phyloP scores from a whole-genome alignment of 768 basidiomycete genomes.

The Clitopilus hobsonii region DNA sequence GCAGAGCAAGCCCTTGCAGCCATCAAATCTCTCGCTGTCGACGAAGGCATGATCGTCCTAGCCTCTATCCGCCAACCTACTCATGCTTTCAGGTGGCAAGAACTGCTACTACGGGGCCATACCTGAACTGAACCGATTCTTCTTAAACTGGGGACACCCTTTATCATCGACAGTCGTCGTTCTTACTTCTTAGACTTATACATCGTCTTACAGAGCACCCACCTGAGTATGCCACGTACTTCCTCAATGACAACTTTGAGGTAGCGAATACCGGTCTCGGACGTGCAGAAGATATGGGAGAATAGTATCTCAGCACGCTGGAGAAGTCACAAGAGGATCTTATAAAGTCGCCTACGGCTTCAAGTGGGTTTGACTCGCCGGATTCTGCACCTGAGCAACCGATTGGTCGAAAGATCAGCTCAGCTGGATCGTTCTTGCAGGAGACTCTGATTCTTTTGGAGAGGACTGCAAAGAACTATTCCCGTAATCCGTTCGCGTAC shows the following conservation, averaged over 20 bases:
- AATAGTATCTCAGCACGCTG: slow-evolving; percentile 27
- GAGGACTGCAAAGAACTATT: not conserved
- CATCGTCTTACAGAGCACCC: slow-evolving; percentile 43
- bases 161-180: slow-evolving; percentile 26
- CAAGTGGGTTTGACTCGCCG: not conserved
- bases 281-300: slow-evolving; percentile 24
- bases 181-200: not conserved
- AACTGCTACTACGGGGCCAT: slow-evolving; percentile 37
- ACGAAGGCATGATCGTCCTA: slow-evolving; percentile 51
- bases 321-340: not conserved
- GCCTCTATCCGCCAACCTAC: slow-evolving; percentile 66
- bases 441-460: not conserved
- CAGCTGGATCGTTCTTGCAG: not conserved
- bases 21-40: slow-evolving; percentile 36
- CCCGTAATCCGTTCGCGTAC: slow-evolving; percentile 26
- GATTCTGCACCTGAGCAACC: not conserved
- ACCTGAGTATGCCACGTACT: slow-evolving; percentile 55
- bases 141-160: slow-evolving; percentile 33
- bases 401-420: not conserved
- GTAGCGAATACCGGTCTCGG: slow-evolving; percentile 11
- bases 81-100: slow-evolving; percentile 52
- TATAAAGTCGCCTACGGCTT: not conserved
- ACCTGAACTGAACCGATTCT: slow-evolving; percentile 33
- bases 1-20: slow-evolving; percentile 37
- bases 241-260: slow-evolving; percentile 45